A percentile compares a stretch with the other conserved stretches of the same genome.
phyloP scores from a whole-genome alignment of 768 basidiomycete genomes.

The Dacryopinax spathularia region DNA sequence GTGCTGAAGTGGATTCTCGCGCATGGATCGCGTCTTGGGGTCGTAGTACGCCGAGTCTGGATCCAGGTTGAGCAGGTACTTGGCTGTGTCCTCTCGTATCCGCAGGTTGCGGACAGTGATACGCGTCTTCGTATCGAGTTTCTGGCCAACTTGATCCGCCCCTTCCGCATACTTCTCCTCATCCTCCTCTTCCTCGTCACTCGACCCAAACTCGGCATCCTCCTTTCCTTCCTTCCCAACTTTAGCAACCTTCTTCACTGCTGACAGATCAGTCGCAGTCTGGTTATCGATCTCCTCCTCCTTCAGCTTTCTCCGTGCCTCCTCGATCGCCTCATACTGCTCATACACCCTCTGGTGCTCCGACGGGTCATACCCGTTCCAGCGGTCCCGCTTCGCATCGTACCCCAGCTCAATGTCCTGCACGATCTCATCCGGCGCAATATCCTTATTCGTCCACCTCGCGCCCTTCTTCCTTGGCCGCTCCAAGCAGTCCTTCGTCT shows the following conservation, averaged over 20 bases:
- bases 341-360: constrained; percentile 80
- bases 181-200: constrained; percentile 89
- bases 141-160: constrained; percentile 95
- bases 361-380: constrained; percentile 93
- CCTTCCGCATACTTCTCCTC: constrained; percentile 98
- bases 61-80: constrained; percentile 94
- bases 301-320: constrained; percentile 72
- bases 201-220: constrained; percentile 90
- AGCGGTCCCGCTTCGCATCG: constrained; percentile 90
- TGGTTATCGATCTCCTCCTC: constrained; percentile 98
- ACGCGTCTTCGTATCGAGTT: constrained; percentile 93
- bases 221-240: constrained; percentile 48
- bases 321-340: constrained; percentile 86
- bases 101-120: constrained; percentile 96
- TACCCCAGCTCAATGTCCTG: constrained; percentile 67
- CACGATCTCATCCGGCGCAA: constrained; percentile 80
- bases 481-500: constrained; percentile 81
- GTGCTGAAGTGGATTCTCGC: constrained; percentile 37
- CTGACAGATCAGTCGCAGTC: constrained; percentile 80
- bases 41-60: constrained; percentile 95
- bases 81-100: constrained; percentile 97
- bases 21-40: constrained; percentile 98
- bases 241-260: constrained; percentile 88
- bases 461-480: constrained; percentile 93
- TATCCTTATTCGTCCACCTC: constrained; percentile 78